Evolutionary conservation across 2,329 filamentous ascomycete genomes (phyloP).

Genomic region (Plectosphaerella plurivora): DNA sequence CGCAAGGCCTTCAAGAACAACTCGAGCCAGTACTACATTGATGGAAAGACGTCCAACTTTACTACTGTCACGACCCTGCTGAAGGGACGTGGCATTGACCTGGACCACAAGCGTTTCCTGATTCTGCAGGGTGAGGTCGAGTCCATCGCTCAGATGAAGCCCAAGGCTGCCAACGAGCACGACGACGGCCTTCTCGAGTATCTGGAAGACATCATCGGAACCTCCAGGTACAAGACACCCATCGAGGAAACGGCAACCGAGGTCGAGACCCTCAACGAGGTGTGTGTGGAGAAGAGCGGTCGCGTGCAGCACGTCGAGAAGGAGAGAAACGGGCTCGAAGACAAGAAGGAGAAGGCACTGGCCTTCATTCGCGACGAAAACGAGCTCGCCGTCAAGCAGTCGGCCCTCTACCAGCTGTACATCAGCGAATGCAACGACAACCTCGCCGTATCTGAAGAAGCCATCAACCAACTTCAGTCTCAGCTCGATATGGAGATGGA

Average conservation of each 20-base stretch:
- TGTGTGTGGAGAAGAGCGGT: constrained; percentile 90
- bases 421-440: constrained; percentile 87
- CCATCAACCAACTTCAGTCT: constrained; percentile 84
- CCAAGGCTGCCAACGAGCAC: constrained; percentile 91
- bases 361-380: constrained; percentile 91
- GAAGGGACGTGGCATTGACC: constrained; percentile 82
- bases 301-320: constrained; percentile 98
- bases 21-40: constrained; percentile 96
- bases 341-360: constrained; percentile 93
- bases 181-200: constrained; percentile 96
- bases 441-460: constrained; percentile 80
- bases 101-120: constrained; percentile 96
- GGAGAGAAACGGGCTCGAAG: constrained; percentile 86
- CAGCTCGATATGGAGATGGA: constrained; percentile 83
- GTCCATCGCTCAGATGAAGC: constrained; percentile 98
- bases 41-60: constrained; percentile 84
- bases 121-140: constrained; percentile 98
- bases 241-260: constrained; percentile 92
- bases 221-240: constrained; percentile 94
- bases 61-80: constrained; percentile 85
- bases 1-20: constrained; percentile 97
- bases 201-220: constrained; percentile 96
- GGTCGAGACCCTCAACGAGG: constrained; percentile 88
- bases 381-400: constrained; percentile 83
- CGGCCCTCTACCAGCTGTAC: constrained; percentile 87